Evolutionary conservation across 352 stramenopile species (phyloP).

Genomic region (Phytophthora megakarya): DNA sequence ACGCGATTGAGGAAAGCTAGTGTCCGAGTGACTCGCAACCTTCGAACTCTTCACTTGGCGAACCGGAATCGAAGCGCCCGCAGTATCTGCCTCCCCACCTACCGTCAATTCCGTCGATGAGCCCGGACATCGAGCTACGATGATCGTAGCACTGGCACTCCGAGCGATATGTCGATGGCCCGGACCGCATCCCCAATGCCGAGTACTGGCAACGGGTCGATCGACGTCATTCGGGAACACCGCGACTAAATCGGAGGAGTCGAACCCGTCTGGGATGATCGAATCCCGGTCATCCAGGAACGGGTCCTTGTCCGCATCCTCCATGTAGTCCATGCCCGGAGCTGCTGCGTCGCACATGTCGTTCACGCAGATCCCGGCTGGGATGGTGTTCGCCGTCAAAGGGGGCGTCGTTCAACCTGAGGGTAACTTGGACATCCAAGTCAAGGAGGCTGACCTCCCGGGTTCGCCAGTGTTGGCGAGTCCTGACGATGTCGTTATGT

Average conservation of each 20-base stretch:
- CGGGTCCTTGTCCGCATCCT: neutral
- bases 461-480: neutral
- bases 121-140: neutral
- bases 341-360: neutral
- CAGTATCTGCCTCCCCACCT: neutral
- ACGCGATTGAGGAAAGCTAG: neutral
- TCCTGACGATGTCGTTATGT: constrained; percentile 2
- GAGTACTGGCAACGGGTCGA: neutral
- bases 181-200: neutral
- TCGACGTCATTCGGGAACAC: neutral
- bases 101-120: neutral
- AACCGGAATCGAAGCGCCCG: neutral
- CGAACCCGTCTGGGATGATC: neutral
- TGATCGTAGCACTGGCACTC: neutral
- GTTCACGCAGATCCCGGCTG: neutral
- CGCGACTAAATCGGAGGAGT: neutral
- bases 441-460: neutral
- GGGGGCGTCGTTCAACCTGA: neutral
- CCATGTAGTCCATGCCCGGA: neutral
- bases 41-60: neutral
- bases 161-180: neutral
- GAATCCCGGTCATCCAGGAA: neutral
- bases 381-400: neutral
- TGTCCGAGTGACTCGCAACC: neutral
- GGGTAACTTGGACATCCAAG: neutral